phyloP scores from a whole-genome alignment of 768 basidiomycete species.

The Aureoboletus auriporus region DNA sequence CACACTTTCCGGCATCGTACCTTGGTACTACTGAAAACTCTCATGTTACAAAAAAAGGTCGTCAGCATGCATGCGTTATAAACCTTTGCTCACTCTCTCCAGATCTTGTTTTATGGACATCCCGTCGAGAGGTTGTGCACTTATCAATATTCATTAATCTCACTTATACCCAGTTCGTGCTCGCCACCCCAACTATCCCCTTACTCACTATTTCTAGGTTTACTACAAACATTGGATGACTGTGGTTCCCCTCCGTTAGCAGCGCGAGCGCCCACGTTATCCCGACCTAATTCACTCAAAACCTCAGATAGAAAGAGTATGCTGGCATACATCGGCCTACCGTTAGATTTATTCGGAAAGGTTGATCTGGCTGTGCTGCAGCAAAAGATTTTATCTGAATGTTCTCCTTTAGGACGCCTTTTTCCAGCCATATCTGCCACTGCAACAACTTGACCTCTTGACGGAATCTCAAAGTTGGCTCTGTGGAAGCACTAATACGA shows the following conservation, averaged over 20 bases:
- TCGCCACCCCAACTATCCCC: not conserved
- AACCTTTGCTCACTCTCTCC: constrained; percentile 9
- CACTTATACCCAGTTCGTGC: constrained; percentile 75
- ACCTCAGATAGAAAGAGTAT: constrained; percentile 91
- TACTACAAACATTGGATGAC: constrained; percentile 87
- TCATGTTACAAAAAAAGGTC: constrained; percentile 92
- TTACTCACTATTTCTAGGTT: constrained; percentile 41
- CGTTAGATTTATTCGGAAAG: constrained; percentile 89
- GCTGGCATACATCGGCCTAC: constrained; percentile 90
- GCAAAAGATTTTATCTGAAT: not conserved
- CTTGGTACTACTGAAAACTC: constrained; percentile 87
- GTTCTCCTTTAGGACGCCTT: constrained; percentile 65
- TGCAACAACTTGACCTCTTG: constrained; percentile 91
- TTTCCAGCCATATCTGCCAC: constrained; percentile 95
- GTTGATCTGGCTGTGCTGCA: constrained; percentile 33
- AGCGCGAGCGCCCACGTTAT: constrained; percentile 54
- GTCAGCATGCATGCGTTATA: constrained; percentile 12
- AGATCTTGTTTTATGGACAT: constrained; percentile 97
- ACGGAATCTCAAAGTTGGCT: constrained; percentile 80
- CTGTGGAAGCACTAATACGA: constrained; percentile 93
- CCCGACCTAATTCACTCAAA: constrained; percentile 71
- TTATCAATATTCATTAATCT: constrained; percentile 96
- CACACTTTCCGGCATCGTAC: constrained; percentile 92
- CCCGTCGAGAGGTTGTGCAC: constrained; percentile 96
- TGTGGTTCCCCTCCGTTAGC: constrained; percentile 84